These are phyloP conservation scores for Cyclostephanos tholiformis DNA, from an alignment of 108 stramenopile species.

Conservation along the genomic window DNA sequence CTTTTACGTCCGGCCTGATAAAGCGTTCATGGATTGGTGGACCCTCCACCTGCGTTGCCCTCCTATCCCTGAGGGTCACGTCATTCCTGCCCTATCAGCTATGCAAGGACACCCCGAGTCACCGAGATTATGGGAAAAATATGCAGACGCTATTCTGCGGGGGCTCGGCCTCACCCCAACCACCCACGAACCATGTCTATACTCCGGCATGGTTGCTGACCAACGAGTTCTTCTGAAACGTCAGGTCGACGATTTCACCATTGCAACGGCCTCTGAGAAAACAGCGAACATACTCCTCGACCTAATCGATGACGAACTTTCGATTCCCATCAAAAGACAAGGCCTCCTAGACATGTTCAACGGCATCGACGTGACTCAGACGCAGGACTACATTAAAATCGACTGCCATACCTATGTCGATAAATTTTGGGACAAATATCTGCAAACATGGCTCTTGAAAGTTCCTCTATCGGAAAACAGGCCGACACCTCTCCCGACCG, in stretches of 20 bases:
- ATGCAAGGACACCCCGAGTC: conserved; percentile 26
- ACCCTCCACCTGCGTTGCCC: not conserved
- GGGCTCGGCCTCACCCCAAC: not conserved
- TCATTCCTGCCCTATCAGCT: too few relatives aligned
- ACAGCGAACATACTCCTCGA: not conserved
- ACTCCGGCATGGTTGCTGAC: not conserved
- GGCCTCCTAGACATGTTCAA: conserved; percentile 1
- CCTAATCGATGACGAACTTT: not conserved
- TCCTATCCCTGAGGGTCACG: too few relatives aligned
- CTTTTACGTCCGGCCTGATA: conserved; percentile 33
- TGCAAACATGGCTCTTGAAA: too few relatives aligned
- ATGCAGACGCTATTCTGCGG: conserved; percentile 6
- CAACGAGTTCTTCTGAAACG: too few relatives aligned
- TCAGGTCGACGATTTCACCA: conserved; percentile 1
- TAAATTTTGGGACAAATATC: too few relatives aligned
- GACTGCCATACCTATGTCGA: too few relatives aligned
- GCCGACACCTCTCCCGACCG: not conserved
- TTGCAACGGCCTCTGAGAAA: not conserved
- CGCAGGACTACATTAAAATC: too few relatives aligned
- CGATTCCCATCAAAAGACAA: not conserved
- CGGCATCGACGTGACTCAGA: not conserved
- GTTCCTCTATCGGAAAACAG: too few relatives aligned
- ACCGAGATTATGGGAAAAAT: conserved; percentile 21
- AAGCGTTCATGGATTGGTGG: conserved; percentile 43
- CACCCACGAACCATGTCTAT: conserved; percentile 16